Base-by-base conservation (phyloP, 768 basidiomycete species). In the Mrakia frigida region DNA sequence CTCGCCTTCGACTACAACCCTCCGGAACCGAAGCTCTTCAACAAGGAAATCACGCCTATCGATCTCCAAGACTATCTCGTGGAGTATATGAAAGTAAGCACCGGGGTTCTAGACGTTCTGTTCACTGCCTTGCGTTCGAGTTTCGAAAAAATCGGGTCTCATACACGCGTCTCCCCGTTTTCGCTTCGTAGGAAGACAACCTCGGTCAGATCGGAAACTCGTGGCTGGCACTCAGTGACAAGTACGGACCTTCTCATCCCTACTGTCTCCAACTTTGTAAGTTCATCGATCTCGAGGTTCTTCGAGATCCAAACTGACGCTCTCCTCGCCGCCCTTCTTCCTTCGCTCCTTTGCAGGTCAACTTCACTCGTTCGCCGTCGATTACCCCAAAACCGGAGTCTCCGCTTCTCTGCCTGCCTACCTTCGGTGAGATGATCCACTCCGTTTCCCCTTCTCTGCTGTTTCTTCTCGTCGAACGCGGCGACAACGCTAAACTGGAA, bases 351-450 rank as follows among this genome's bases (percentile, higher is more conserved):
- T 25, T 50, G 50, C 21, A 65, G 28, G 53, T 35, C 53, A 31
- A 43, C 46, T 41, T 7, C 52, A 60, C 69, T 65, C 68, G 50
- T 39, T 46, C 35, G 35, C 25, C n/a, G 83, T 83, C 13, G 83
- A 83, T 69, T 83, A 82, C 63, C 81, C 83, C 25, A 83, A 83
- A 75, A 82, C 81, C 69, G 83, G 82, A 28, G 71, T 78, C 5
- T 79, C 83, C 6, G 83, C 82, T 1, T 65, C 71, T 0, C 70
- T 82, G 6, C 79, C 81, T 6, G 68, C 74, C 1, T 39, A 72
- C 6, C 33, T 82, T 0, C 46, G 80, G 28, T 43, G 43, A 33
- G 69, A 50, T 68, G 6, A 39, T 37, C 21, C 21, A 6, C 9
- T 37, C 3, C 16, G 11, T 6, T 41, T 43, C 18, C n/a, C n/a